Conservation (phyloP, 208 protist genomes). For the Crithidia mellificae region DNA sequence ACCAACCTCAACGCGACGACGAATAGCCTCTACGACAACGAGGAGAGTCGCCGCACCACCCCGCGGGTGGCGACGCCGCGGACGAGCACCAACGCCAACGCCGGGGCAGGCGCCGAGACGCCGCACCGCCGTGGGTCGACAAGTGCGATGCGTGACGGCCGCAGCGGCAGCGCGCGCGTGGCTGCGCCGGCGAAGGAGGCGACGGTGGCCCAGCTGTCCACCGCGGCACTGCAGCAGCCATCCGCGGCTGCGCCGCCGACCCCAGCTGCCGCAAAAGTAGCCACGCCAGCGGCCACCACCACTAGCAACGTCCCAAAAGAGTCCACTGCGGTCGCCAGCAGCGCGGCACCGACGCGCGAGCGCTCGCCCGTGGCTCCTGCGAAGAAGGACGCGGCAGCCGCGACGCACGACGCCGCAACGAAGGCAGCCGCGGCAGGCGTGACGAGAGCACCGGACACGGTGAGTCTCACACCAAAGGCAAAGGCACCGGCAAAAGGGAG, state of each 20-base stretch:
- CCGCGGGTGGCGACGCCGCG: constrained; percentile 9
- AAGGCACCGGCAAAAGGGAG: not conserved
- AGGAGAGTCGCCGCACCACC: constrained; percentile 22
- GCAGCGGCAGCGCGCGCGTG: not conserved
- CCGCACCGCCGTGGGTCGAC: constrained; percentile 18
- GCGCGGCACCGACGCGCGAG: not conserved
- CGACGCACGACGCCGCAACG: not conserved
- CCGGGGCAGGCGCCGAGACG: constrained; percentile 11
- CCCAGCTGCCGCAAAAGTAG: not conserved
- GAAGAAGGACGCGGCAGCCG: not conserved
- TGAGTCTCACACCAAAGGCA: not conserved
- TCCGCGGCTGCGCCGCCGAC: not conserved
- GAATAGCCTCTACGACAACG: constrained; percentile 25
- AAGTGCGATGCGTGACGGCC: not conserved
- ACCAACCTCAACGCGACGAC: constrained; percentile 17
- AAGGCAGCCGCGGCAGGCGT: not conserved
- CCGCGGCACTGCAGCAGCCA: not conserved
- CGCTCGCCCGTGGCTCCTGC: not conserved
- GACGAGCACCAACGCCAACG: not conserved
- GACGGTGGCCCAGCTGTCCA: not conserved
- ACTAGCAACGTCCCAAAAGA: not conserved
- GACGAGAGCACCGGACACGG: constrained; percentile 7
- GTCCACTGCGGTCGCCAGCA: not conserved
- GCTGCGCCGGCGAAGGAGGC: not conserved
- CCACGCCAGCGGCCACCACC: not conserved